These are phyloP conservation scores for Epichloe brachyelytri DNA, from an alignment of 2,329 filamentous ascomycete genomes.

Conservation along the genomic window DNA sequence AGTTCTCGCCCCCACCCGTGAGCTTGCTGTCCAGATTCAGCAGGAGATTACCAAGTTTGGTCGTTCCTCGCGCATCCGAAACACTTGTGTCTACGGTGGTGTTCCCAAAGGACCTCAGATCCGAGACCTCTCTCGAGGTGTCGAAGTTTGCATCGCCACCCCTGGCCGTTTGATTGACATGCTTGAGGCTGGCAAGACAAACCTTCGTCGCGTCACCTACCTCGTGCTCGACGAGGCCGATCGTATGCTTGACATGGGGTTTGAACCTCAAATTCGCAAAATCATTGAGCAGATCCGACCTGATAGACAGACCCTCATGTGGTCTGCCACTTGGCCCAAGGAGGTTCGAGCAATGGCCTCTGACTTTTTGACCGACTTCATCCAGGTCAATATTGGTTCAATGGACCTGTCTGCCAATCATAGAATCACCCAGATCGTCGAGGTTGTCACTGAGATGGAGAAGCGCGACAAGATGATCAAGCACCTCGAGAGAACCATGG, in stretches of 20 bases:
- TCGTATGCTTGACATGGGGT: slow-evolving; percentile 99
- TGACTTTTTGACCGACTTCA: slow-evolving; percentile 90
- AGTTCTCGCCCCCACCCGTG: slow-evolving; percentile 90
- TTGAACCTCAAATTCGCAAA: slow-evolving; percentile 98
- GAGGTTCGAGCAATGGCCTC: slow-evolving; percentile 85
- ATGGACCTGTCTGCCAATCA: slow-evolving; percentile 94
- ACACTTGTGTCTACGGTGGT: slow-evolving; percentile 98
- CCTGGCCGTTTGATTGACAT: slow-evolving; percentile 97
- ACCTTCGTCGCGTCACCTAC: slow-evolving; percentile 95
- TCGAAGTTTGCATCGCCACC: slow-evolving; percentile 97
- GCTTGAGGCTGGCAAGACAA: slow-evolving; percentile 95
- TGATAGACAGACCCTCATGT: slow-evolving; percentile 98
- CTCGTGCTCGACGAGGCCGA: slow-evolving; percentile 97
- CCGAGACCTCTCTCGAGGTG: slow-evolving; percentile 83
- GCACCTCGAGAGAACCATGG: slow-evolving; percentile 96
- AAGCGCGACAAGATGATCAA: slow-evolving; percentile 97
- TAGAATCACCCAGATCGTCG: slow-evolving; percentile 93
- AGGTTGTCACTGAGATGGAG: slow-evolving; percentile 91
- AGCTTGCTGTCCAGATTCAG: slow-evolving; percentile 97
- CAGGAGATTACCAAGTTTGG: slow-evolving; percentile 98
- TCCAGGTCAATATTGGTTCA: slow-evolving; percentile 97
- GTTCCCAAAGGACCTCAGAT: slow-evolving; percentile 97
- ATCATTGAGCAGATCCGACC: slow-evolving; percentile 96
- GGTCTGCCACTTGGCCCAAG: slow-evolving; percentile 99
- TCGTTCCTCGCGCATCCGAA: slow-evolving; percentile 93